phyloP scores from a whole-genome alignment of 2,329 filamentous ascomycete species.

The Colletotrichum camelliae region DNA sequence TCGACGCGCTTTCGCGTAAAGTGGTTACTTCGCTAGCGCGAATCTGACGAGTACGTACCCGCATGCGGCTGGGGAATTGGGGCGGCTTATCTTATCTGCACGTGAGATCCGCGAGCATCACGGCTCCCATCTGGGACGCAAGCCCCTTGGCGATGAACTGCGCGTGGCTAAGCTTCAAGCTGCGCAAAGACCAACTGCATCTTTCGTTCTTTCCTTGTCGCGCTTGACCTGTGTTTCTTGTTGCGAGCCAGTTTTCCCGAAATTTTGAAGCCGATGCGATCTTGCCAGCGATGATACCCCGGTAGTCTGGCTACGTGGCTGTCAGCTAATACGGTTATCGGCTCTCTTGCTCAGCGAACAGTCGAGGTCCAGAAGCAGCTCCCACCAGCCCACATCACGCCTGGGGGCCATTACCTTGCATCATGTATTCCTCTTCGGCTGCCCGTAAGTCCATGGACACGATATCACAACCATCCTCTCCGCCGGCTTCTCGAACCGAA shows the following conservation, averaged over 20 bases:
- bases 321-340: constrained; percentile 40
- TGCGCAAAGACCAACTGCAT: constrained; percentile 5
- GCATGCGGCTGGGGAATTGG: background rate
- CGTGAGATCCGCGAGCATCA: background rate
- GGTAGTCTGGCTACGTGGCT: constrained; percentile 44
- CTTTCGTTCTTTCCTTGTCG: background rate
- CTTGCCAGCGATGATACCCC: constrained; percentile 53
- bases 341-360: constrained; percentile 28
- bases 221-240: background rate
- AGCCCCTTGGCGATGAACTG: background rate
- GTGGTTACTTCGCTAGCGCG: constrained; percentile 12
- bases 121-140: background rate
- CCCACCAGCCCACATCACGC: background rate
- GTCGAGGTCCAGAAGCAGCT: constrained; percentile 6
- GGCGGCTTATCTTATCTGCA: background rate
- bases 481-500: constrained; percentile 56
- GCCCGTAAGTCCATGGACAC: constrained; percentile 72
- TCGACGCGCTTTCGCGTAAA: constrained; percentile 12
- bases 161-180: constrained; percentile 17
- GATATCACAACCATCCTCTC: constrained; percentile 56
- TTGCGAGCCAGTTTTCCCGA: background rate
- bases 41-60: background rate
- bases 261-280: background rate
- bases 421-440: constrained; percentile 64
- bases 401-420: constrained; percentile 26